A percentile compares a stretch with the other conserved stretches of the same genome.
These are phyloP conservation scores for Draba incana DNA, from an alignment of 345 rosid genomes.

Conservation along the genomic window DNA sequence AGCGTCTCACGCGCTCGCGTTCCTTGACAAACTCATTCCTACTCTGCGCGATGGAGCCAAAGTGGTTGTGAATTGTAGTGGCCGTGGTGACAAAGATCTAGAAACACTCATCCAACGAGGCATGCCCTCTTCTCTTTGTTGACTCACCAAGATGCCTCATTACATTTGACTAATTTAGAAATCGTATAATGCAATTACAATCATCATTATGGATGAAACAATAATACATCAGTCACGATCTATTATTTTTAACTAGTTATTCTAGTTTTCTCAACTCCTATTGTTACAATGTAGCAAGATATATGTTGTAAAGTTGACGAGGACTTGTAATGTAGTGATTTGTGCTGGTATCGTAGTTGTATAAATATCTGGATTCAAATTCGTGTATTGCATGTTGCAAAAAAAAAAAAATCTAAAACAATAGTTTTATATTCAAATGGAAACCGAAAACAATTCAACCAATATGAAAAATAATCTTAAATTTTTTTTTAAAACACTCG, in stretches of 20 bases:
- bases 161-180: neutral
- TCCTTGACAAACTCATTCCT: conserved; percentile 71
- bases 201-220: neutral
- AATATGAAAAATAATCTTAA: no score
- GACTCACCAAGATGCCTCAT: conserved; percentile 16
- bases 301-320: no score
- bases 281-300: no score
- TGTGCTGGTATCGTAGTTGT: no score
- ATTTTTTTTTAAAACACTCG: neutral
- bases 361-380: no score
- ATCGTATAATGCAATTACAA: neutral
- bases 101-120: conserved; percentile 30
- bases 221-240: neutral
- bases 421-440: no score
- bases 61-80: conserved; percentile 74
- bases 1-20: conserved; percentile 79
- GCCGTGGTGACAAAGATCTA: conserved; percentile 74
- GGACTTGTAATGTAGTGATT: no score
- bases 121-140: conserved; percentile 17
- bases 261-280: neutral
- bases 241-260: neutral
- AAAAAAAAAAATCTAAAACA: no score
- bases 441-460: no score
- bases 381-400: no score
- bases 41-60: conserved; percentile 53